Evolutionary conservation across 306 rosid genomes (phyloP).

Genomic region (Hylodesmum podocarpum): DNA sequence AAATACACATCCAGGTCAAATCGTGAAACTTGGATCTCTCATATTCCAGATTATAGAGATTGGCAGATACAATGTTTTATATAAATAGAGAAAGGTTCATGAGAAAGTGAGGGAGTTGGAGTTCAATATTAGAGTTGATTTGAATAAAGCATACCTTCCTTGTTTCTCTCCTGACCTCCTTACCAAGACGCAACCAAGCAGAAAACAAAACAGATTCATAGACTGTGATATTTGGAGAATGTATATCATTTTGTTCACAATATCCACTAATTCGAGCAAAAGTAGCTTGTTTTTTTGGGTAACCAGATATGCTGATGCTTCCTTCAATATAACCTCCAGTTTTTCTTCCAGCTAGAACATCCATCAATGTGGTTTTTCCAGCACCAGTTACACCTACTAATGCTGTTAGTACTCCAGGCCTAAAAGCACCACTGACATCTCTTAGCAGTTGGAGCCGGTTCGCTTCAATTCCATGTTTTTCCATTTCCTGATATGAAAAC

Average conservation of each 20-base stretch:
- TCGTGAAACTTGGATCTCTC: background rate
- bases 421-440: slow-evolving; percentile 54
- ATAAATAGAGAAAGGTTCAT: background rate
- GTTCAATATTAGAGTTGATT: slow-evolving; percentile 4
- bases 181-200: slow-evolving; percentile 54
- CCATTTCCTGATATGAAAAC: slow-evolving; percentile 42
- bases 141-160: slow-evolving; percentile 36
- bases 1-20: background rate
- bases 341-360: slow-evolving; percentile 62
- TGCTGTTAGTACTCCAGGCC: slow-evolving; percentile 57
- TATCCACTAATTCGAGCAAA: slow-evolving; percentile 56
- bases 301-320: slow-evolving; percentile 52
- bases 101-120: background rate
- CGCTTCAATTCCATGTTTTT: slow-evolving; percentile 42
- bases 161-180: slow-evolving; percentile 39
- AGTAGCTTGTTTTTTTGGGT: slow-evolving; percentile 54
- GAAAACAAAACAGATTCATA: slow-evolving; percentile 52
- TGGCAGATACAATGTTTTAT: background rate
- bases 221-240: slow-evolving; percentile 49
- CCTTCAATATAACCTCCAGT: slow-evolving; percentile 59
- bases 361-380: slow-evolving; percentile 65
- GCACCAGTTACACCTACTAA: slow-evolving; percentile 61
- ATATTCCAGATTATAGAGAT: background rate
- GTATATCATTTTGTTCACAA: slow-evolving; percentile 59
- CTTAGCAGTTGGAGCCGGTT: slow-evolving; percentile 45